A percentile compares a stretch with the other conserved stretches of the same genome.
These are phyloP conservation scores for Ogataea methylovora DNA, from an alignment of 805 yeast genomes.

Conservation along the genomic window DNA sequence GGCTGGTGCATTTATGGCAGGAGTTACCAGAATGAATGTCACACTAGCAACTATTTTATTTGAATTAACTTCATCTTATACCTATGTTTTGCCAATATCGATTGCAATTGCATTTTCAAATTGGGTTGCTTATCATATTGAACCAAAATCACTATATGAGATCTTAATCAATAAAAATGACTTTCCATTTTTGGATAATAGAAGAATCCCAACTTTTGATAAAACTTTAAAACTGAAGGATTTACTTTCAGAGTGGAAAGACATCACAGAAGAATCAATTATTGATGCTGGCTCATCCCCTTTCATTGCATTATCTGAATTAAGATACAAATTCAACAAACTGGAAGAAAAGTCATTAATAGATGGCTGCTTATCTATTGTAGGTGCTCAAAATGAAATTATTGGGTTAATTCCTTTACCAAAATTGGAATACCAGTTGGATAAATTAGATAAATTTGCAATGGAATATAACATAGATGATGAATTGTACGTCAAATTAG, in stretches of 20 bases:
- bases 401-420: slow-evolving; percentile 44
- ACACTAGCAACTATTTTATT: slow-evolving; percentile 74
- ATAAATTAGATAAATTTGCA: slow-evolving; percentile 28
- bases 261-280: slow-evolving; percentile 7
- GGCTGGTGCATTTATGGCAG: slow-evolving; percentile 75
- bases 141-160: slow-evolving; percentile 44
- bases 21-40: slow-evolving; percentile 75
- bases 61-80: slow-evolving; percentile 80
- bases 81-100: slow-evolving; percentile 80
- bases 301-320: slow-evolving; percentile 22
- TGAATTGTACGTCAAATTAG: slow-evolving; percentile 23
- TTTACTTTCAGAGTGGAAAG: slow-evolving; percentile 20
- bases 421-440: slow-evolving; percentile 44
- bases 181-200: slow-evolving; percentile 46
- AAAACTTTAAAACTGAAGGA: slow-evolving; percentile 31
- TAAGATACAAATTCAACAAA: slow-evolving; percentile 27
- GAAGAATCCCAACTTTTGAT: slow-evolving; percentile 26
- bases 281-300: slow-evolving; percentile 33
- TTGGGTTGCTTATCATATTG: slow-evolving; percentile 47
- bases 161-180: slow-evolving; percentile 37
- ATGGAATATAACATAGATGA: slow-evolving; percentile 19
- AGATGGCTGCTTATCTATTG: slow-evolving; percentile 47
- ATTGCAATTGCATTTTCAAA: slow-evolving; percentile 56
- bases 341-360: slow-evolving; percentile 35
- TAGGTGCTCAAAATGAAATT: slow-evolving; percentile 18